Evolutionary conservation across 2,329 filamentous ascomycete genomes (phyloP).

Genomic region (Ascochyta clinopodiicola): DNA sequence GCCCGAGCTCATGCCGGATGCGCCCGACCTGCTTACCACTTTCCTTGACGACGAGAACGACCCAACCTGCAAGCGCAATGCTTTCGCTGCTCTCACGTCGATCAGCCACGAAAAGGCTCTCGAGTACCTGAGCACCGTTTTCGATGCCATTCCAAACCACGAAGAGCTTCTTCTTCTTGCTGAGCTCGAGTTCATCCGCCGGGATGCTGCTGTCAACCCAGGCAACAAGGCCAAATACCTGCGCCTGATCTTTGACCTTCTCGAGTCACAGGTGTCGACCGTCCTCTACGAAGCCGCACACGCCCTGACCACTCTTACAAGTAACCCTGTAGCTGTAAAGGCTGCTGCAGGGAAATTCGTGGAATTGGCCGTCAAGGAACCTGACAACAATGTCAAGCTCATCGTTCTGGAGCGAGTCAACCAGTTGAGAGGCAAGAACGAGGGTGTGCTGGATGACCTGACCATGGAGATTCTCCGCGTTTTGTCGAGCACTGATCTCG

Average conservation of each 20-base stretch:
- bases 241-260: constrained; percentile 91
- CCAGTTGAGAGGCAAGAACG: constrained; percentile 83
- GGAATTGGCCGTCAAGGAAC: constrained; percentile 94
- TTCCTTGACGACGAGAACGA: constrained; percentile 94
- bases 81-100: constrained; percentile 86
- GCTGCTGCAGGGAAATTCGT: constrained; percentile 96
- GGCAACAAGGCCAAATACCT: constrained; percentile 96
- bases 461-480: constrained; percentile 97
- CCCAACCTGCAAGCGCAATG: constrained; percentile 96
- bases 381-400: constrained; percentile 98
- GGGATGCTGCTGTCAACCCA: constrained; percentile 92
- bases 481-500: constrained; percentile 92
- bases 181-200: constrained; percentile 96
- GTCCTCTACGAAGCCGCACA: constrained; percentile 98
- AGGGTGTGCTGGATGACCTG: constrained; percentile 89
- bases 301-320: constrained; percentile 90
- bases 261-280: constrained; percentile 91
- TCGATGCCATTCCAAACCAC: constrained; percentile 91
- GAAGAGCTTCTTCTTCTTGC: constrained; percentile 93
- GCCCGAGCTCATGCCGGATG: constrained; percentile 91
- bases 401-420: constrained; percentile 96
- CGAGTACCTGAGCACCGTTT: constrained; percentile 84
- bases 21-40: constrained; percentile 84
- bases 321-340: constrained; percentile 96
- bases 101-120: constrained; percentile 95